These are phyloP conservation scores for Auricularia cornea DNA, from an alignment of 768 basidiomycete genomes.

Conservation along the genomic window DNA sequence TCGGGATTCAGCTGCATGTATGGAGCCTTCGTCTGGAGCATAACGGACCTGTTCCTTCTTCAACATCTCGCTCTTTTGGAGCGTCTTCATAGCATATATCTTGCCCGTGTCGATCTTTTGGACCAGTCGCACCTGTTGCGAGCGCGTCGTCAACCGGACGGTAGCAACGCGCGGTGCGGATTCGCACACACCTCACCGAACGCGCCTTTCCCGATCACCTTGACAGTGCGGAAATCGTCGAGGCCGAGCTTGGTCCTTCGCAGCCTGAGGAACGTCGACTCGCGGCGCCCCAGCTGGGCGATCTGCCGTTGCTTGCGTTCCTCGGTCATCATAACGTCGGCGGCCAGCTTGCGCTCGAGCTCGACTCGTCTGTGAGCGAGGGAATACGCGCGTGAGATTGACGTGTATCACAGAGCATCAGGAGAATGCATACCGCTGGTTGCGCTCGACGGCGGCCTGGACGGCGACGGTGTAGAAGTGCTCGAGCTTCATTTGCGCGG, in stretches of 20 bases:
- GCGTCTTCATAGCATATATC: conserved; percentile 98
- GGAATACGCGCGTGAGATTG: not conserved
- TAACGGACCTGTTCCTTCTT: conserved; percentile 86
- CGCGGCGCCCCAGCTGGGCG: conserved; percentile 75
- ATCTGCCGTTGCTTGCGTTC: conserved; percentile 83
- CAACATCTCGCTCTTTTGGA: conserved; percentile 97
- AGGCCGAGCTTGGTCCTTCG: conserved; percentile 84
- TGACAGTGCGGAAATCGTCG: conserved; percentile 91
- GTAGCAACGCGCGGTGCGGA: not conserved
- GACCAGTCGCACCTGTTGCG: conserved; percentile 82
- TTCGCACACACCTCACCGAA: conserved; percentile 76
- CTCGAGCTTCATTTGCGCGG: conserved; percentile 91
- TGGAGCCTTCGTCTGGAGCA: not conserved
- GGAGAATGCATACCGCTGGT: conserved; percentile 60
- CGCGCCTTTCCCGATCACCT: conserved; percentile 98
- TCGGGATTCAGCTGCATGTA: too few relatives aligned
- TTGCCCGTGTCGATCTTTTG: conserved; percentile 96
- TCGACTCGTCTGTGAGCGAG: conserved; percentile 85
- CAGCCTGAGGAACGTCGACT: conserved; percentile 81
- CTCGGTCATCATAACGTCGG: conserved; percentile 62
- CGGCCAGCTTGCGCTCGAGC: conserved; percentile 69
- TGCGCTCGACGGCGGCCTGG: conserved; percentile 89
- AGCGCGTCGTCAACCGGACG: not conserved
- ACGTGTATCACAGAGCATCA: not conserved
- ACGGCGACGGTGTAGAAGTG: conserved; percentile 96